Evolutionary conservation across 2,329 filamentous ascomycete species (phyloP).

Genomic region (Aspergillus pseudoviridinutans): DNA sequence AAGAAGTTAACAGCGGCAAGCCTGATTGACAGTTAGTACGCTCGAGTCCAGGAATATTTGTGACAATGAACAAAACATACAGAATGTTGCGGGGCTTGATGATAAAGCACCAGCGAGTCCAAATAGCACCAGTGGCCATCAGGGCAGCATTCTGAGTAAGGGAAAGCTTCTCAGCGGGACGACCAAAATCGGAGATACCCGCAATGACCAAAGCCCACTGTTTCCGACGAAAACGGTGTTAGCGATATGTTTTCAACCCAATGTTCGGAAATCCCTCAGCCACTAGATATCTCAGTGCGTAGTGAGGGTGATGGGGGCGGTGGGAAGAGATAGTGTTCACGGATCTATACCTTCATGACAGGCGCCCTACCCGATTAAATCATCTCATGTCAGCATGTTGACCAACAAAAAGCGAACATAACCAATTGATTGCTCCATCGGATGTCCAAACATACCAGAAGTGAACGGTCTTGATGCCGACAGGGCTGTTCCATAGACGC

Average conservation of each 20-base stretch:
- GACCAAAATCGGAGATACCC: conserved; percentile 84
- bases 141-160: conserved; percentile 88
- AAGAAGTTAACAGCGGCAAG: conserved; percentile 98
- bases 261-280: not conserved
- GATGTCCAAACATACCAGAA: conserved; percentile 66
- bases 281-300: not conserved
- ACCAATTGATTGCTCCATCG: not conserved
- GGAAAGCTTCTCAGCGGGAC: conserved; percentile 88
- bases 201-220: conserved; percentile 91
- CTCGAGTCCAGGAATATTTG: not conserved
- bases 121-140: conserved; percentile 88
- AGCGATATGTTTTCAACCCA: not conserved
- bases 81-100: conserved; percentile 92
- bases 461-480: conserved; percentile 89
- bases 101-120: conserved; percentile 98
- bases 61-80: conserved; percentile 46
- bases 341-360: conserved; percentile 70
- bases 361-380: conserved; percentile 63
- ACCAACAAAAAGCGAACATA: not conserved
- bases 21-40: conserved; percentile 40
- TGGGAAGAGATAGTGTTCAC: not conserved
- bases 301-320: not conserved
- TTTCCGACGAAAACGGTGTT: conserved; percentile 4
- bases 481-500: conserved; percentile 77
- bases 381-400: conserved; percentile 11